Conservation (phyloP, 2,329 filamentous ascomycete genomes). For the Beauveria sp. region DNA sequence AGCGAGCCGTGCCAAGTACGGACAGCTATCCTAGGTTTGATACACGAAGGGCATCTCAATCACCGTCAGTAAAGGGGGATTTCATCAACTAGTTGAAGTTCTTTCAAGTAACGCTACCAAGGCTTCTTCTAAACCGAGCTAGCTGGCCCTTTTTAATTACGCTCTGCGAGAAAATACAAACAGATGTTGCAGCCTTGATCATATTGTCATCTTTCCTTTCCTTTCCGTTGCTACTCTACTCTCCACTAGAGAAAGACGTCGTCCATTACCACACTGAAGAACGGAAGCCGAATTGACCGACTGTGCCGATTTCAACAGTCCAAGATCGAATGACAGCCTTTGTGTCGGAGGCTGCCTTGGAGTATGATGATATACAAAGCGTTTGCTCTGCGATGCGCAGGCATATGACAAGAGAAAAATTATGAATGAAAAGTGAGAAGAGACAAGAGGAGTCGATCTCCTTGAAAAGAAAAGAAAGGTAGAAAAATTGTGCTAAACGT, state of each 20-base stretch:
- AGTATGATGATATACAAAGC: slow-evolving; percentile 23
- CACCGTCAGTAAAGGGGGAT: no score
- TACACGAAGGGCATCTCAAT: no score
- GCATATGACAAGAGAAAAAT: not conserved
- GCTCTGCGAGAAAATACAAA: not conserved
- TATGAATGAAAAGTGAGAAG: slow-evolving; percentile 7
- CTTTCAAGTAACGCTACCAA: slow-evolving; percentile 5
- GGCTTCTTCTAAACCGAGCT: not conserved
- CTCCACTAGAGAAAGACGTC: not conserved
- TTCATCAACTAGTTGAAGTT: not conserved
- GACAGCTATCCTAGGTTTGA: no score
- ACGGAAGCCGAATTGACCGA: not conserved
- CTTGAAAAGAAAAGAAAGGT: not conserved
- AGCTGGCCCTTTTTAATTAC: not conserved
- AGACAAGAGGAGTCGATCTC: not conserved
- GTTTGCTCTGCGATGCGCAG: not conserved
- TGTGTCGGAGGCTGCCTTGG: slow-evolving; percentile 21
- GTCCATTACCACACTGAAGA: slow-evolving; percentile 5
- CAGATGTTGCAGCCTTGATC: not conserved
- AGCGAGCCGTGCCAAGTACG: no score
- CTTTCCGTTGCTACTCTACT: not conserved
- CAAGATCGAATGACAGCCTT: slow-evolving; percentile 16
- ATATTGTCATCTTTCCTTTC: not conserved
- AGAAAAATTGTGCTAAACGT: not conserved
- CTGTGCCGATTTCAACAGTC: not conserved